Conservation (phyloP, 805 yeast species). For the Ogataea paradorogensis region DNA sequence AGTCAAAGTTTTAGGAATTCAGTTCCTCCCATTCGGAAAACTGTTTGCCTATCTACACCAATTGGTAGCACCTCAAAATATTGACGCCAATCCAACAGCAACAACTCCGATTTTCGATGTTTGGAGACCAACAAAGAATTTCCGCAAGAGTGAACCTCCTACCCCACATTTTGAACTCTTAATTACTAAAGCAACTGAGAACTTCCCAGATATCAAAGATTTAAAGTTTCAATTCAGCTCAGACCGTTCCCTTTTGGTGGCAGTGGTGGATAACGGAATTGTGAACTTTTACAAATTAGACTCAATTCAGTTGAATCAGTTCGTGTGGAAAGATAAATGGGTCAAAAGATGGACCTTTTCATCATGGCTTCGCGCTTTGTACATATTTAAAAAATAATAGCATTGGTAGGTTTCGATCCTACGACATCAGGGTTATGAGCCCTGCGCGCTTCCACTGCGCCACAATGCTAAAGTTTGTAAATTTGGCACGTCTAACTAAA, state of each 20-base stretch:
- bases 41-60: constrained; percentile 4
- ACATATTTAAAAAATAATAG: constrained; percentile 44
- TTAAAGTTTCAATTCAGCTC: constrained; percentile 38
- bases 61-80: neutral
- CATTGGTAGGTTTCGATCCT: constrained; percentile 96
- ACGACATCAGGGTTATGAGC: constrained; percentile 99
- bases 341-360: neutral
- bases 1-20: neutral
- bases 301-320: constrained; percentile 32
- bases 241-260: constrained; percentile 57
- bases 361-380: neutral
- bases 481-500: neutral
- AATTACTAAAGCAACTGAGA: constrained; percentile 47
- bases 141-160: constrained; percentile 68
- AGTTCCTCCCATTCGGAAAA: neutral
- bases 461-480: constrained; percentile 64
- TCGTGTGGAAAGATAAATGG: neutral
- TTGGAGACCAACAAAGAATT: constrained; percentile 79
- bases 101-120: constrained; percentile 51
- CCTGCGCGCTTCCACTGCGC: constrained; percentile 99
- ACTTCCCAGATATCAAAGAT: constrained; percentile 47
- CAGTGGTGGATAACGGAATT: constrained; percentile 72
- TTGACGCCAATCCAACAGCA: neutral
- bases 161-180: constrained; percentile 72
- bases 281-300: constrained; percentile 57